phyloP scores from a whole-genome alignment of 1,284 basidiomycete species.

The Cutaneotrichosporon sp. region DNA sequence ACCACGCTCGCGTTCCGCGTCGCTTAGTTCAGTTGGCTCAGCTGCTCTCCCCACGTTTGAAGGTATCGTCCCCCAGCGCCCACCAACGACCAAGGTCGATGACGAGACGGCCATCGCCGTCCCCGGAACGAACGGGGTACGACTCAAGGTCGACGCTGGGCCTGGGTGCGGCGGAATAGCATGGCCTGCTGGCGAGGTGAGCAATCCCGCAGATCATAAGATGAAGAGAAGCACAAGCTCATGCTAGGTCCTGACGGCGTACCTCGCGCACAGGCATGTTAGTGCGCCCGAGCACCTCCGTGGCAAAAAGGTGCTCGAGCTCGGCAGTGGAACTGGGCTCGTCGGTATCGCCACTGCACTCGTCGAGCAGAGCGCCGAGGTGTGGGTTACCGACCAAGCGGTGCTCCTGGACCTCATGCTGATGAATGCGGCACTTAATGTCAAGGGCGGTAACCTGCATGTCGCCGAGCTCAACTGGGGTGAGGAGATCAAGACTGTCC shows the following conservation, averaged over 20 bases:
- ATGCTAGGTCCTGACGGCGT: slow-evolving; percentile 68
- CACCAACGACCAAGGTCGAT: slow-evolving; percentile 35
- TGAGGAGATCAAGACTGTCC: slow-evolving; percentile 43
- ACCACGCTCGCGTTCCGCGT: slow-evolving; percentile 6
- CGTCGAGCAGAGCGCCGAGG: slow-evolving; percentile 60
- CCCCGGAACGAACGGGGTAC: slow-evolving; percentile 34
- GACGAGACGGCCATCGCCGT: slow-evolving; percentile 39
- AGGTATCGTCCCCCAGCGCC: slow-evolving; percentile 39
- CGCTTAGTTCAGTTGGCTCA: slow-evolving; percentile 6
- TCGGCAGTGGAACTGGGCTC: slow-evolving; percentile 82
- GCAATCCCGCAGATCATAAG: slow-evolving; percentile 20
- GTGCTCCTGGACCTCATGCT: slow-evolving; percentile 73
- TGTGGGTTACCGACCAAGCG: slow-evolving; percentile 87
- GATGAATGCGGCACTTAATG: slow-evolving; percentile 67
- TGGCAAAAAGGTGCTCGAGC: slow-evolving; percentile 68
- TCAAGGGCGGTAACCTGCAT: slow-evolving; percentile 56
- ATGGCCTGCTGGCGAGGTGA: slow-evolving; percentile 88
- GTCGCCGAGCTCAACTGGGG: slow-evolving; percentile 74
- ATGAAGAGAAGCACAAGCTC: background rate
- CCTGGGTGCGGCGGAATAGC: slow-evolving; percentile 87
- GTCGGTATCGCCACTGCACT: slow-evolving; percentile 78
- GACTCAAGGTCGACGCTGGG: slow-evolving; percentile 65
- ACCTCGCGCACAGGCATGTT: slow-evolving; percentile 62
- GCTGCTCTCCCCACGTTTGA: slow-evolving; percentile 35
- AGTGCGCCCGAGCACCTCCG: slow-evolving; percentile 55